phyloP scores from a whole-genome alignment of 306 rosid species.

The Echinosophora koreensis region DNA sequence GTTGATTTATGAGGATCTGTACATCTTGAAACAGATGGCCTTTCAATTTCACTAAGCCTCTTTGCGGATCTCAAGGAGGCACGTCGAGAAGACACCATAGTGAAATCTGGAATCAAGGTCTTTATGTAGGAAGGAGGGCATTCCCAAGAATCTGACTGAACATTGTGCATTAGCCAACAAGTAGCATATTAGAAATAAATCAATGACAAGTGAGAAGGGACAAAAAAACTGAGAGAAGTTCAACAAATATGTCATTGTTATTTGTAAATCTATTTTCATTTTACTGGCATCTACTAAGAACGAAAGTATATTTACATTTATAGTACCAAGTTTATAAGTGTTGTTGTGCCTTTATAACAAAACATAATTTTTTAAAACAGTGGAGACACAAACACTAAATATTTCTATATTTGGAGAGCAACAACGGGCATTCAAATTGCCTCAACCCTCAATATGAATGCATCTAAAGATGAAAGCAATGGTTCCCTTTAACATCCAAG shows the following conservation, averaged over 20 bases:
- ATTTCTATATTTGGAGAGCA: not conserved
- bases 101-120: not conserved
- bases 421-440: not conserved
- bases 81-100: not conserved
- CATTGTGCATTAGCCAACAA: constrained; percentile 25
- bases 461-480: no score
- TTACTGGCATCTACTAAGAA: not conserved
- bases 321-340: not conserved
- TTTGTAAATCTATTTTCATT: constrained; percentile 1
- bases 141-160: constrained; percentile 41
- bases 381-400: not conserved
- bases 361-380: not conserved
- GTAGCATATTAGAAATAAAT: constrained; percentile 18
- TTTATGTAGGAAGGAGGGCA: not conserved
- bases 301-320: not conserved
- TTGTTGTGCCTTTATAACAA: not conserved
- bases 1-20: not conserved
- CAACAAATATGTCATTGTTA: not conserved
- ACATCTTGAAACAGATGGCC: not conserved
- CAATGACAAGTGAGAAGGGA: not conserved
- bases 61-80: constrained; percentile 36
- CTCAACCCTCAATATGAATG: no score
- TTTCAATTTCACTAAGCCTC: not conserved
- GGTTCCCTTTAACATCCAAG: not conserved
- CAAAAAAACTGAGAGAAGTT: not conserved